These are phyloP conservation scores for Tetrahymena thermophila DNA, from an alignment of 73 alveolate species.

Conservation along the genomic window DNA sequence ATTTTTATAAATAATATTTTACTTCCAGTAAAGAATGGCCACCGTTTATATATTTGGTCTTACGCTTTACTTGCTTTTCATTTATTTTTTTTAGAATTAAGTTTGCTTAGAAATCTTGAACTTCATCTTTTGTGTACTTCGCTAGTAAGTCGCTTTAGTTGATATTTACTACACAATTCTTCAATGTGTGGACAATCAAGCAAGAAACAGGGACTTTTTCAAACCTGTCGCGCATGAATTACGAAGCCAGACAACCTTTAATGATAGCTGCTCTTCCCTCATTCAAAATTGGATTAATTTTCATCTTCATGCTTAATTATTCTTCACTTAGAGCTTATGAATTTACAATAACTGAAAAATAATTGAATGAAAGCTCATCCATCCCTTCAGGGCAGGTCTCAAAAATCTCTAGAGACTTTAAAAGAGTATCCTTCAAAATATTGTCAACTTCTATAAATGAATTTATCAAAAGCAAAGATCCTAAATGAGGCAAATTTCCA, in stretches of 20 bases:
- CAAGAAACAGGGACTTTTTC: not conserved
- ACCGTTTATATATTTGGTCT: not conserved
- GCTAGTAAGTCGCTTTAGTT: not conserved
- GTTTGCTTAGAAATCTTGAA: not conserved
- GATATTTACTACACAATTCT: conserved; percentile 27
- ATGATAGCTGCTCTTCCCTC: conserved; percentile 32
- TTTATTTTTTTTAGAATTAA: not conserved
- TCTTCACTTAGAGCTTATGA: conserved; percentile 23
- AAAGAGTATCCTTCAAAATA: conserved; percentile 25
- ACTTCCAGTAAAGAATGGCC: not conserved
- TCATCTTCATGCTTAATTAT: not conserved
- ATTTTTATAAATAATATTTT: not conserved
- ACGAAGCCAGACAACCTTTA: not conserved
- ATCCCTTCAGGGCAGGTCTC: conserved; percentile 39
- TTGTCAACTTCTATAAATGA: conserved; percentile 26
- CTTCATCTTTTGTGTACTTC: not conserved
- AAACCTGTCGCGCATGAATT: not conserved
- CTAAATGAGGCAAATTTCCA: conserved; percentile 6
- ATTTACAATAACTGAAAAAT: conserved; percentile 7
- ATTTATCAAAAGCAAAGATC: conserved; percentile 9
- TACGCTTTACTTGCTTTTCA: not conserved
- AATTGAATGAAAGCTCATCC: conserved; percentile 27
- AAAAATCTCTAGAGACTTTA: conserved; percentile 28
- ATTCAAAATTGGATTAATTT: conserved; percentile 13
- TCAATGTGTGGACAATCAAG: conserved; percentile 3